Evolutionary conservation across 352 stramenopile genomes (phyloP).

Genomic region (Globisporangium orthogonon): DNA sequence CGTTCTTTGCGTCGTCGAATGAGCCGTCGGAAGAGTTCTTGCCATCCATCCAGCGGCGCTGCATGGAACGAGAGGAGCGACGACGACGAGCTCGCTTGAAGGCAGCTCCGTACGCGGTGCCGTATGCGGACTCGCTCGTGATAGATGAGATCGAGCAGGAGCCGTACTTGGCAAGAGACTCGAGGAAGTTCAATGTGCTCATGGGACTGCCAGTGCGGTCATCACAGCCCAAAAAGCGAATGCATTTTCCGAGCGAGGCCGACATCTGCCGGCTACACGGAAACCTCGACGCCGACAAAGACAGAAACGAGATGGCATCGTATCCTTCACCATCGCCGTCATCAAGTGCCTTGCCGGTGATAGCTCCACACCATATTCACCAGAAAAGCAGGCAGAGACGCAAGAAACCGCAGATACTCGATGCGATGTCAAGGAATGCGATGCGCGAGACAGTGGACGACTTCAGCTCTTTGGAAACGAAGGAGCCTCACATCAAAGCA

Average conservation of each 20-base stretch:
- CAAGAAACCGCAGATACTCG: conserved; percentile 4
- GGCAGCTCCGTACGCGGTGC: conserved; percentile 25
- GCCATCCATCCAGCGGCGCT: conserved; percentile 33
- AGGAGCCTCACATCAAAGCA: conserved; percentile 3
- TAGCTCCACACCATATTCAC: conserved; percentile 8
- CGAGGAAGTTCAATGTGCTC: conserved; percentile 43
- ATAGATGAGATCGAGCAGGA: conserved; percentile 41
- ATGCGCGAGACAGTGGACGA: conserved; percentile 3
- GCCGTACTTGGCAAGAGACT: conserved; percentile 46
- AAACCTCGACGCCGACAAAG: conserved; percentile 17
- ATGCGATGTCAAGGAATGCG: conserved; percentile 8
- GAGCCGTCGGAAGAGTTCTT: conserved; percentile 42
- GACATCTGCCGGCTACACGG: conserved; percentile 30
- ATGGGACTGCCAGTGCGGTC: conserved; percentile 37
- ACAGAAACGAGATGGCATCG: conserved; percentile 14
- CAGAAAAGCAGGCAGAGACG: conserved; percentile 13
- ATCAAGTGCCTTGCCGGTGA: conserved; percentile 1
- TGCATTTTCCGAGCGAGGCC: conserved; percentile 28
- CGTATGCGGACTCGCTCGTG: conserved; percentile 27
- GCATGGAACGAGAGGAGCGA: conserved; percentile 17
- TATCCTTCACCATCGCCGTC: neutral
- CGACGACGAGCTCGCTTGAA: conserved; percentile 5
- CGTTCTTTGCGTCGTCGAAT: conserved; percentile 38
- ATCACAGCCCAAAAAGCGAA: conserved; percentile 18
- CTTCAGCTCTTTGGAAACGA: conserved; percentile 12